Percentiles rank a stretch among this genome's conserved stretches.
Conservation (phyloP, 1,284 basidiomycete species). For the Malassezia slooffiae region DNA sequence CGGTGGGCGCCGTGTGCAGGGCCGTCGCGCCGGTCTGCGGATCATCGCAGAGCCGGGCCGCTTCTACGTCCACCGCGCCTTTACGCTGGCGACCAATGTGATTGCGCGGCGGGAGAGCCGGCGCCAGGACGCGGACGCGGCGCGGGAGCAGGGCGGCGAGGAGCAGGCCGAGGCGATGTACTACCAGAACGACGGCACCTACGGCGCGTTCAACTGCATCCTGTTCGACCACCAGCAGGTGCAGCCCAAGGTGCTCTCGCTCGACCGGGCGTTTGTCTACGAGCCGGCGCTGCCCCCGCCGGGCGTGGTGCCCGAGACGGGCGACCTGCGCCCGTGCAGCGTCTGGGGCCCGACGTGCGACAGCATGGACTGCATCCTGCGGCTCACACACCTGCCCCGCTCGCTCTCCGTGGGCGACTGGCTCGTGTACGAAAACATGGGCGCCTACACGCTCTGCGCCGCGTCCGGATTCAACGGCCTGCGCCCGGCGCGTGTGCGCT, state of each 20-base stretch:
- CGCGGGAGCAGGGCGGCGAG: slow-evolving; percentile 5
- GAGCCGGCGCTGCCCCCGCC: slow-evolving; percentile 41
- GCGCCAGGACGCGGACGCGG: slow-evolving; percentile 14
- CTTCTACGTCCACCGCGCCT: slow-evolving; percentile 85
- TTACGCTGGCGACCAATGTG: slow-evolving; percentile 83
- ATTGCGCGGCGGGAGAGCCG: slow-evolving; percentile 59
- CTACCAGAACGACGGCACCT: slow-evolving; percentile 50
- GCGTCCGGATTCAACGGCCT: slow-evolving; percentile 75
- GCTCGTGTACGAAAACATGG: slow-evolving; percentile 84
- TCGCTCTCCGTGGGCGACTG: slow-evolving; percentile 59
- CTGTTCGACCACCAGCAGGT: slow-evolving; percentile 84
- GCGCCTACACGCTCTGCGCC: slow-evolving; percentile 82
- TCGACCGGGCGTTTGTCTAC: slow-evolving; percentile 38
- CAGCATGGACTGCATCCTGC: slow-evolving; percentile 60
- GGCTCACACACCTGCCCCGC: slow-evolving; percentile 29
- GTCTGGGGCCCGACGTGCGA: slow-evolving; percentile 70
- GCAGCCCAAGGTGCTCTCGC: slow-evolving; percentile 65
- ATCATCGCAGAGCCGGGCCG: slow-evolving; percentile 94
- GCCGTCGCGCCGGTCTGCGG: slow-evolving; percentile 55
- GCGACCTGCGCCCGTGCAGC: slow-evolving; percentile 47
- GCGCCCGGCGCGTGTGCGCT: slow-evolving; percentile 45
- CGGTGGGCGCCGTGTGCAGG: slow-evolving; percentile 29
- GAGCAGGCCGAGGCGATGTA: slow-evolving; percentile 39
- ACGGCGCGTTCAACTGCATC: slow-evolving; percentile 96
- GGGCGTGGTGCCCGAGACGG: slow-evolving; percentile 17